Evolutionary conservation across 495 filamentous ascomycete genomes (phyloP).

Genomic region (Amphirosellinia nigrospora): DNA sequence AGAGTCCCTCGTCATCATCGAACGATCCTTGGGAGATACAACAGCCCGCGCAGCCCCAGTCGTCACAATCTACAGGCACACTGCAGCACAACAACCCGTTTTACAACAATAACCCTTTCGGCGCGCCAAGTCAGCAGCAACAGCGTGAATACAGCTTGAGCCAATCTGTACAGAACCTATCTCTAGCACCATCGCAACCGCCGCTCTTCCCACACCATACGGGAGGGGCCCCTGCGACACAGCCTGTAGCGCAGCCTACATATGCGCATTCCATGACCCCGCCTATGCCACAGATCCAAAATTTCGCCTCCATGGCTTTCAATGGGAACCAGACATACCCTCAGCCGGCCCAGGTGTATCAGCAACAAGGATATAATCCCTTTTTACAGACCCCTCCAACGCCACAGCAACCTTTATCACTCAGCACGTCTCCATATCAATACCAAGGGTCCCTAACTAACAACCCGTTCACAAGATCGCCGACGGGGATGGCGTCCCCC

Average conservation of each 20-base stretch:
- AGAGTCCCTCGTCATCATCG: conserved; percentile 47
- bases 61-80: conserved; percentile 65
- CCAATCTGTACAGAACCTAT: conserved; percentile 73
- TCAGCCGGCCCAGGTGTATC: conserved; percentile 43
- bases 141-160: conserved; percentile 57
- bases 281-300: conserved; percentile 62
- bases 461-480: conserved; percentile 56
- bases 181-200: conserved; percentile 67
- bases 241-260: conserved; percentile 52
- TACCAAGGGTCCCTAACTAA: conserved; percentile 37
- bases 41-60: conserved; percentile 55
- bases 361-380: conserved; percentile 64
- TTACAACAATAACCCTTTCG: conserved; percentile 56
- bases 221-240: conserved; percentile 70
- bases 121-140: conserved; percentile 50
- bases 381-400: conserved; percentile 61
- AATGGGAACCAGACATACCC: conserved; percentile 56
- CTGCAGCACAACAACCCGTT: conserved; percentile 61
- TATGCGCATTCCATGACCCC: conserved; percentile 65
- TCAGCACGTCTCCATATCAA: conserved; percentile 47
- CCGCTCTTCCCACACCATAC: conserved; percentile 85
- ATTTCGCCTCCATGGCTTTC: conserved; percentile 50
- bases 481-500: conserved; percentile 52
- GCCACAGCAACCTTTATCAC: conserved; percentile 40
- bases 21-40: conserved; percentile 73